Percentiles rank a stretch among this genome's conserved stretches.
These are phyloP conservation scores for Pneumocystis wakefieldiae DNA, from an alignment of 1,139 yeast species.

Conservation along the genomic window DNA sequence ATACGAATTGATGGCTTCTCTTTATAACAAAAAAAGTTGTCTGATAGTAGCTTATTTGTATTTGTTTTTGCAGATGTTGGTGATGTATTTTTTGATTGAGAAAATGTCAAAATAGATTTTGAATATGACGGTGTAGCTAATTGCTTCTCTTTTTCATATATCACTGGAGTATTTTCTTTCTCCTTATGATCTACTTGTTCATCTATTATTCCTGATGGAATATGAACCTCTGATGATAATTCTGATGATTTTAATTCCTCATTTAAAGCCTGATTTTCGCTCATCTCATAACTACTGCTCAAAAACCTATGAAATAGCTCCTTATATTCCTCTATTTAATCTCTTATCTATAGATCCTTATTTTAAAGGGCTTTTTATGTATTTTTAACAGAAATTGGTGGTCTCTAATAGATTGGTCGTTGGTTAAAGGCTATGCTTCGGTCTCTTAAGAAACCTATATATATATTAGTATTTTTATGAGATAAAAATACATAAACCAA, in stretches of 20 bases:
- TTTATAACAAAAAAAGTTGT: background rate
- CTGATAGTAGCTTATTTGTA: background rate
- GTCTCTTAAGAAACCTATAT: background rate
- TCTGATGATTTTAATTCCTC: background rate
- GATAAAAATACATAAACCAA: background rate
- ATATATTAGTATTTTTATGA: background rate
- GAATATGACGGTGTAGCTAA: background rate
- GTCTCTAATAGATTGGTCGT: background rate
- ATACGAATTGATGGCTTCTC: constrained; percentile 14
- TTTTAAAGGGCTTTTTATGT: background rate
- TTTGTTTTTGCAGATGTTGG: background rate
- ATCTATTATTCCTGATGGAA: background rate
- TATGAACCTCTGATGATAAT: background rate
- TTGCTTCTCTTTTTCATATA: background rate
- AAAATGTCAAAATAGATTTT: background rate
- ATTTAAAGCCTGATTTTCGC: background rate
- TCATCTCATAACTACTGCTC: background rate
- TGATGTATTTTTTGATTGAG: background rate
- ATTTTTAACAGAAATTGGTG: too few relatives aligned
- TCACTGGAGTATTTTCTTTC: background rate
- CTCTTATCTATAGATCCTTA: background rate
- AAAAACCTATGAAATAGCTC: background rate
- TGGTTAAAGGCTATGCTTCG: background rate
- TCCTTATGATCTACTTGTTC: background rate
- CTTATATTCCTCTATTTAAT: background rate